Evolutionary conservation across 1,284 basidiomycete genomes (phyloP), one percentile per base, ranked within the genome.

Genomic region (Peniophora sp.): DNA sequence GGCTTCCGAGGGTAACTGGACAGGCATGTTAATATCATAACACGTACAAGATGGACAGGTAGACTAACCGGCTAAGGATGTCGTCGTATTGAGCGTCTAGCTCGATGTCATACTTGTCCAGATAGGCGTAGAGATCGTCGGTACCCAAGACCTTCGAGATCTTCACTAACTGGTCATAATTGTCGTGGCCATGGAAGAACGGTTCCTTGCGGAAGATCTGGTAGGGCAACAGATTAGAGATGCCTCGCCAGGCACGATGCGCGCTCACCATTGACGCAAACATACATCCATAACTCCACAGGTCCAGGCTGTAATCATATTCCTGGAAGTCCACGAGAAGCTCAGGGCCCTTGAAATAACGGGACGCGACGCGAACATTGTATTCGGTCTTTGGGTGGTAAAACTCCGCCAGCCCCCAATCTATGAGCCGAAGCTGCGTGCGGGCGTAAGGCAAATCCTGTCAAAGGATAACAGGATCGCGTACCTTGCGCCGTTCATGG

Each of bases 241-340:
- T 5, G 38, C 19, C 2, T 35, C 35, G 19, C 19, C 9, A 34
- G 17, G 32, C 20, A 17, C 22, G 36, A 48, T 45, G 43, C 14
- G 22, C 35, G 63, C 77, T 57, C 60, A 93, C 92, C 93, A 98
- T 97, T n/a, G 89, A 92, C 12, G 93, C 93, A 67, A 97, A 97
- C 92, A 97, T 98, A 69, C 96, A 98, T 5, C 96, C 96, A 61
- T 92, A 84, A 69, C 91, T 94, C 96, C 96, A 98, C 91, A 99
- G 93, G 68, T 99, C 96, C 58, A 95, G 68, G 66, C 88, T 91
- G 65, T 97, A 96, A 68, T 97, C 95, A 63, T 97, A 98, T 68
- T 97, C 93, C 67, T 97, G 94, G 74, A 97, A 98, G 67, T 98
- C 97, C 55, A 98, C 95, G 47, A 99, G 76, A 52, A 99, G 75